These are phyloP conservation scores for Yamadazyma aaseri DNA, from an alignment of 1,139 yeast genomes.

Conservation along the genomic window DNA sequence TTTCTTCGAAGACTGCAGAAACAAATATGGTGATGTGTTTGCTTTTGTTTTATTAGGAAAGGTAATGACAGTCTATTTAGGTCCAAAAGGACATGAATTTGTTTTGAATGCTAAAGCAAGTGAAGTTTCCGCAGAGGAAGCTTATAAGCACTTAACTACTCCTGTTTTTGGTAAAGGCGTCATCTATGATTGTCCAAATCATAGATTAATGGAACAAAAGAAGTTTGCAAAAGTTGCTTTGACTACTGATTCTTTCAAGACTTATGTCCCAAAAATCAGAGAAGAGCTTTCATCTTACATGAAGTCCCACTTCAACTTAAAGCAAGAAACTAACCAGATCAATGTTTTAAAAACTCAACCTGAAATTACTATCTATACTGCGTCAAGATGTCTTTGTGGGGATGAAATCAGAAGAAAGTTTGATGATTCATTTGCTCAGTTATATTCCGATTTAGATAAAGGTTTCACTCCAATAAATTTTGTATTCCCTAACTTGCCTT, in stretches of 20 bases:
- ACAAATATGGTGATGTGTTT: slow-evolving; percentile 87
- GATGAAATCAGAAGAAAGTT: slow-evolving; percentile 85
- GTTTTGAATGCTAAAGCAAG: slow-evolving; percentile 86
- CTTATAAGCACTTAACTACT: slow-evolving; percentile 91
- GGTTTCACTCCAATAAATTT: slow-evolving; percentile 96
- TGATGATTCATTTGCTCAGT: slow-evolving; percentile 78
- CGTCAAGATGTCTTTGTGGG: slow-evolving; percentile 87
- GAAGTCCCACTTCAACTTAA: slow-evolving; percentile 41
- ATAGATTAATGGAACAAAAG: slow-evolving; percentile 95
- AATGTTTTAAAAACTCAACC: slow-evolving; percentile 87
- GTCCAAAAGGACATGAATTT: slow-evolving; percentile 97
- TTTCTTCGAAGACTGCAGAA: slow-evolving; percentile 75
- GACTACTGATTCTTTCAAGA: slow-evolving; percentile 78
- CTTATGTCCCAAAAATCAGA: slow-evolving; percentile 84
- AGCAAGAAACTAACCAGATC: slow-evolving; percentile 48
- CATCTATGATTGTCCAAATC: slow-evolving; percentile 93
- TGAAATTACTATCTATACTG: slow-evolving; percentile 94
- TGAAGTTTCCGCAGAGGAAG: slow-evolving; percentile 95
- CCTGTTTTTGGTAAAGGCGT: slow-evolving; percentile 98
- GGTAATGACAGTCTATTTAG: slow-evolving; percentile 92
- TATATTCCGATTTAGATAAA: slow-evolving; percentile 89
- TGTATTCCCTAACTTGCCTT: slow-evolving; percentile 90
- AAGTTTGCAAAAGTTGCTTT: slow-evolving; percentile 91
- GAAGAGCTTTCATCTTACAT: slow-evolving; percentile 75
- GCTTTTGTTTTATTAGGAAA: slow-evolving; percentile 86